Evolutionary conservation across 805 yeast species (phyloP), one percentile per base, ranked within the genome.

Genomic region (Lachancea quebecensis): DNA sequence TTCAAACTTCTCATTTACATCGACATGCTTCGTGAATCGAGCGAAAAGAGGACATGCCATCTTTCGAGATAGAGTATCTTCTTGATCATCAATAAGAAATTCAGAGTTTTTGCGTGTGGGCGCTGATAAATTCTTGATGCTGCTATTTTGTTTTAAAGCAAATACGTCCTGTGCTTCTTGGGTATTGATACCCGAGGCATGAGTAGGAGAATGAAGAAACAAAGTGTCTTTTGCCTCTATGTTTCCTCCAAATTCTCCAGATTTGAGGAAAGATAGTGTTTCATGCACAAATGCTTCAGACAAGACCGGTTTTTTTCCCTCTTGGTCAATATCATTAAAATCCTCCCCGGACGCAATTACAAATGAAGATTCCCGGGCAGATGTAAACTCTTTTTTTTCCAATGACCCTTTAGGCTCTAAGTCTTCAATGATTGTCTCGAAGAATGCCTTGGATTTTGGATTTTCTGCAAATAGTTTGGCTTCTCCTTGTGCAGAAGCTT

Each of bases 361-460:
- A 5, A 9, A 14, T 12, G 33, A 30, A 30, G 9, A 11, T 4
- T 29, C 29, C 17, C 39, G 4, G 16, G 6, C 14, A 12, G 12
- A 17, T 5, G 39, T 28, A 10, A 6, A 29, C 39, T 17, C 25
- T 6, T 21, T 14, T 5, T 36, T 14, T 15, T 31, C 35, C 17
- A 39, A 17, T 12, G 33, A 15, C 14, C 35, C 27, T 14, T 34
- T 40, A 9, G 14, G 17, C 10, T 21, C 38, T 8, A 39, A 56
- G 37, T 72, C 76, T 18, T 77, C 82, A 16, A 79, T 72, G 46
- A 81, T 78, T 15, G 82, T 71, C 32, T 77, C 78, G 57, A 80
- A 84, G 55, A 85, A 85, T 0, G 91, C 86, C 52, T 73, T 71
- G 2, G 85, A 69, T 52, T 73, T 81, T 11, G 77, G 76, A 53